These are phyloP conservation scores for Plasmodium adleri DNA, from an alignment of 169 alveolate species.

Conservation along the genomic window DNA sequence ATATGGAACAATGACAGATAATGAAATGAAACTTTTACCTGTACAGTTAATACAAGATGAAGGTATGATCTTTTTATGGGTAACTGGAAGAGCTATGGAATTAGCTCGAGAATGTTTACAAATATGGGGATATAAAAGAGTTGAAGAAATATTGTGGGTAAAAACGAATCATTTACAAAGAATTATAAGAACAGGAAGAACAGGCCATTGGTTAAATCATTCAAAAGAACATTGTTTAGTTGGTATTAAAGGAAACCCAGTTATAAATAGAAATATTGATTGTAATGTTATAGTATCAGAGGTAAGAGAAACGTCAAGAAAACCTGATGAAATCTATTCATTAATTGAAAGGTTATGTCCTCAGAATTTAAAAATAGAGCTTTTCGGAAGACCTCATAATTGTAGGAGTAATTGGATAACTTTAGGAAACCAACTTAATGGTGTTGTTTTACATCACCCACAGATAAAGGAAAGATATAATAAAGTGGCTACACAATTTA, in stretches of 20 bases:
- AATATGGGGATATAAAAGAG: slow-evolving; percentile 96
- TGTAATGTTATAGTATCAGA: slow-evolving; percentile 95
- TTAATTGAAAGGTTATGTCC: slow-evolving; percentile 95
- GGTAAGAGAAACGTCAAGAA: slow-evolving; percentile 95
- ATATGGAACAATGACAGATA: slow-evolving; percentile 95
- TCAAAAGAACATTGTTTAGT: slow-evolving; percentile 94
- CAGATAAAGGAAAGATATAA: slow-evolving; percentile 78
- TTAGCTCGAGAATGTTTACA: slow-evolving; percentile 91
- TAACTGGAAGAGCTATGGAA: slow-evolving; percentile 97
- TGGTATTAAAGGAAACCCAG: slow-evolving; percentile 91
- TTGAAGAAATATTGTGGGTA: slow-evolving; percentile 97
- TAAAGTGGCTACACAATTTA: slow-evolving; percentile 70
- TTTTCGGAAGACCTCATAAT: slow-evolving; percentile 95
- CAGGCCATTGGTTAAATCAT: slow-evolving; percentile 98
- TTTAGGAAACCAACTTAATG: slow-evolving; percentile 91
- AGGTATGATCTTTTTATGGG: slow-evolving; percentile 96
- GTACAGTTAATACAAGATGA: slow-evolving; percentile 93
- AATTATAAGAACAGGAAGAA: slow-evolving; percentile 96
- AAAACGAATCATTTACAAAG: slow-evolving; percentile 96
- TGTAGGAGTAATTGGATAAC: slow-evolving; percentile 95
- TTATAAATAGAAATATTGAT: slow-evolving; percentile 90
- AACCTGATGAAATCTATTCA: slow-evolving; percentile 96
- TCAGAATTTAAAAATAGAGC: slow-evolving; percentile 93
- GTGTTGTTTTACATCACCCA: slow-evolving; percentile 86
- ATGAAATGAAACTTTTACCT: slow-evolving; percentile 92